These are phyloP conservation scores for Exobasidium rhododendri DNA, from an alignment of 1,284 basidiomycete genomes.

Conservation along the genomic window DNA sequence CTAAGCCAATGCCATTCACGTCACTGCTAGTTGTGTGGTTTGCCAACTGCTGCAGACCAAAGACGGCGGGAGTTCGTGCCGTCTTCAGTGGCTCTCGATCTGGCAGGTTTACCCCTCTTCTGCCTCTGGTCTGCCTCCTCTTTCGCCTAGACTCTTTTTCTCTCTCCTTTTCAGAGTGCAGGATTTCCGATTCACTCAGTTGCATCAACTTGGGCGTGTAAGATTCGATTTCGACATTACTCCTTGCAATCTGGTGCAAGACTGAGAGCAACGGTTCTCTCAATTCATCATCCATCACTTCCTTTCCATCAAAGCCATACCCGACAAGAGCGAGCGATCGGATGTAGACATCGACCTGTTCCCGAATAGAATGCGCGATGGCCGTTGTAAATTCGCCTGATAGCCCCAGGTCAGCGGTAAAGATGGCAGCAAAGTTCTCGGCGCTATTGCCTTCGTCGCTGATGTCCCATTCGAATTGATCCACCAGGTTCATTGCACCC, in stretches of 20 bases:
- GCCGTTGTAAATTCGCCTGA: constrained; percentile 84
- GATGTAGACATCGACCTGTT: constrained; percentile 87
- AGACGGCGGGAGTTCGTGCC: constrained; percentile 62
- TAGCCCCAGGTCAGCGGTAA: constrained; percentile 81
- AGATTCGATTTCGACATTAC: constrained; percentile 63
- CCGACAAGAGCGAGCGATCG: constrained; percentile 89
- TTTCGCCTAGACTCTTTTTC: constrained; percentile 88
- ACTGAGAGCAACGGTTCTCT: constrained; percentile 81
- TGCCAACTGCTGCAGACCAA: constrained; percentile 33
- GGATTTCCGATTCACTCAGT: constrained; percentile 79
- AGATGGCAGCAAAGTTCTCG: constrained; percentile 86
- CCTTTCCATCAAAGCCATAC: constrained; percentile 74
- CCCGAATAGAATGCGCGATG: constrained; percentile 89
- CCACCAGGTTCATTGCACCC: constrained; percentile 86
- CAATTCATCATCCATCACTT: constrained; percentile 85
- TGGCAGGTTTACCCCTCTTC: constrained; percentile 82
- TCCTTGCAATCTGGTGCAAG: constrained; percentile 59
- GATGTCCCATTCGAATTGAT: constrained; percentile 98
- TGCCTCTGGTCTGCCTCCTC: constrained; percentile 76
- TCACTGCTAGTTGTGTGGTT: constrained; percentile 15
- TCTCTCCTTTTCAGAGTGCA: constrained; percentile 82
- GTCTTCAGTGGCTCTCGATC: constrained; percentile 92
- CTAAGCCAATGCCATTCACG: not conserved
- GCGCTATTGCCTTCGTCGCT: constrained; percentile 74
- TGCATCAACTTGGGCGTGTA: constrained; percentile 87